Conservation (phyloP, 2,329 filamentous ascomycete genomes). For the Dendrostoma leiphaemia region DNA sequence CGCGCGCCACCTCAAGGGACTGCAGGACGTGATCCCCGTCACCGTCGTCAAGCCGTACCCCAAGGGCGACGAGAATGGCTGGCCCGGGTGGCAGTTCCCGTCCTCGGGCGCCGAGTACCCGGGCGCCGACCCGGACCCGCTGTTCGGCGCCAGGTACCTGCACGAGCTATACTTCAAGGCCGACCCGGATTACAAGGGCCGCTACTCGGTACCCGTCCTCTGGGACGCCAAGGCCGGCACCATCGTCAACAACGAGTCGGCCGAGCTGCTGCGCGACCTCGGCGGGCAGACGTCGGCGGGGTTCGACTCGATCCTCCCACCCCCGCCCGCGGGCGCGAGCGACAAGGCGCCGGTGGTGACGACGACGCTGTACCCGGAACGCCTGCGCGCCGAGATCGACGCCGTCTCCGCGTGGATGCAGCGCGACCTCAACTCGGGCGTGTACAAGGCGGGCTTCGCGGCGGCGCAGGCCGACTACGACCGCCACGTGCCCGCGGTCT, state of each 20-base stretch:
- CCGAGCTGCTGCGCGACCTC: slow-evolving; percentile 58
- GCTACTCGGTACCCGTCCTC: slow-evolving; percentile 59
- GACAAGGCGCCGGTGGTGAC: slow-evolving; percentile 32
- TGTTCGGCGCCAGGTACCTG: slow-evolving; percentile 57
- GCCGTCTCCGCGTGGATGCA: slow-evolving; percentile 51
- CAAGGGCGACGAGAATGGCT: slow-evolving; percentile 61
- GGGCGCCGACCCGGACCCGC: slow-evolving; percentile 56
- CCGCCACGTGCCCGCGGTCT: slow-evolving; percentile 50
- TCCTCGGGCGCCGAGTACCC: slow-evolving; percentile 50
- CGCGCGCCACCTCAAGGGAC: slow-evolving; percentile 55
- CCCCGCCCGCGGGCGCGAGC: slow-evolving; percentile 29
- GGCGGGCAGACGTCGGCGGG: too few species aligned
- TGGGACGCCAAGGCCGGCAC: slow-evolving; percentile 58
- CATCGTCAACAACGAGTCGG: slow-evolving; percentile 61
- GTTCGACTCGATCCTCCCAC: slow-evolving; percentile 48
- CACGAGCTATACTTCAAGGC: slow-evolving; percentile 63
- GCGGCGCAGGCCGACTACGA: slow-evolving; percentile 54
- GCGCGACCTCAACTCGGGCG: slow-evolving; percentile 54
- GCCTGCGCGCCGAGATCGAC: slow-evolving; percentile 50
- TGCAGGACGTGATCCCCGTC: slow-evolving; percentile 51
- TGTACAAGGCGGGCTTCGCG: slow-evolving; percentile 63
- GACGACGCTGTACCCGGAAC: slow-evolving; percentile 49
- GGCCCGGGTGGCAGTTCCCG: slow-evolving; percentile 63
- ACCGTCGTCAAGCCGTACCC: slow-evolving; percentile 65
- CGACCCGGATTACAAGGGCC: slow-evolving; percentile 57